Evolutionary conservation across 208 protist genomes (phyloP), one percentile per base, ranked within the genome.

Genomic region (Trypanosoma scelopori): DNA sequence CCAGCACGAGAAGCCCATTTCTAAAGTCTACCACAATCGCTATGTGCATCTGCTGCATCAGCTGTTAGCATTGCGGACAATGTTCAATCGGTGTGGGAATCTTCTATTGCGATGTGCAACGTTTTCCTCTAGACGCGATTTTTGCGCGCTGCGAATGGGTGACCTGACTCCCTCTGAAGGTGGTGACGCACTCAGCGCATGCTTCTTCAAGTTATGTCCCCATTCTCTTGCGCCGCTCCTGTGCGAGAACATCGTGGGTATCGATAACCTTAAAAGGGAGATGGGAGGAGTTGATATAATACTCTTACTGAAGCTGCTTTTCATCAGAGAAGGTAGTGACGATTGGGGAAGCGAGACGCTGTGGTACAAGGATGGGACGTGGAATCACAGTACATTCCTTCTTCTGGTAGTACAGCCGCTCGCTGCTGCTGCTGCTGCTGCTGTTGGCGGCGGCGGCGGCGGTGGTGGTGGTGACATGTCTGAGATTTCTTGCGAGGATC

Each of bases 51-150:
- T 72, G 53, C 48, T 69, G 23, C 56, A 57, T 2, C 69, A 68
- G 30, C 28, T 71, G 16, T 20, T 66, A 47, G 47, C 35, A 23
- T 49, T 65, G 64, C 22, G 63, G 46, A 35, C 41, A 22, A 28
- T 65, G 23, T 49, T 58, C n/a, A 50, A 12, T 49, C 61, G 7
- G 49, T 81, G 28, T 62, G 69, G 52, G 30, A 72, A 46, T 75
- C 68, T 13, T 68, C 51, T 60, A 55, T 1, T 23, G 35, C 45
- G 30, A 41, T 37, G 48, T 43, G 18, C 52, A 48, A 35, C 15
- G 1, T 6, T 28, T 49, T 43, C 35, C 3, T 28, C 12, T n/a
- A 42, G 15, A 42, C 9, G 37, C 5, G 3, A 22, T 18, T 15
- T 16, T 56, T 12, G 48, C 45, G 5, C 35, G 16, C 20, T 71